phyloP scores from a whole-genome alignment of 331 rosid genomes.

The Quercus tomentella region DNA sequence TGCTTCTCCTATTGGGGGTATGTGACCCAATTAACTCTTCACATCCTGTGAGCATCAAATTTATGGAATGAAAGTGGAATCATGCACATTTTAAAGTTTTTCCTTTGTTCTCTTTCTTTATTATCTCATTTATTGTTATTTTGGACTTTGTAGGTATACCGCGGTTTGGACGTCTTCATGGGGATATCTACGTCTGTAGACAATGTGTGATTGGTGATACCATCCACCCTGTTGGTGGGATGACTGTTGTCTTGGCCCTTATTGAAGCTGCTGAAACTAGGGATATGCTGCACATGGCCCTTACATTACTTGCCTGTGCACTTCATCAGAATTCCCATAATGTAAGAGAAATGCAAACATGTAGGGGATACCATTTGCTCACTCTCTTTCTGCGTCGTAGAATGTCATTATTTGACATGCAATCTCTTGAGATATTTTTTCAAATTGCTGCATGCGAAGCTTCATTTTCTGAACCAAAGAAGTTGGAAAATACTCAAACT shows the following conservation, averaged over 20 bases:
- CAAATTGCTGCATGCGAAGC: constrained; percentile 99
- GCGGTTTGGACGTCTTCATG: constrained; percentile 97
- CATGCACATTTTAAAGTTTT: background rate
- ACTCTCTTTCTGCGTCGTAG: constrained; percentile 86
- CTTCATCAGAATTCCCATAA: constrained; percentile 96
- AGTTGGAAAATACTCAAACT: constrained; percentile 46
- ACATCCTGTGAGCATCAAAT: background rate
- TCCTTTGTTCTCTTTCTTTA: constrained; percentile 4
- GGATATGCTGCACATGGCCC: constrained; percentile 98
- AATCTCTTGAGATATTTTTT: constrained; percentile 91
- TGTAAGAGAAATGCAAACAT: constrained; percentile 90
- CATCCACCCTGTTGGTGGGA: constrained; percentile 85
- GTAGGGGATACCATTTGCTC: constrained; percentile 93
- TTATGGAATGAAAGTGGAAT: background rate
- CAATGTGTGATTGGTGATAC: constrained; percentile 88
- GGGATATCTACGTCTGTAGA: constrained; percentile 77
- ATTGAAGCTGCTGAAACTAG: constrained; percentile 97
- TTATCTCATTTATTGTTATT: constrained; percentile 17
- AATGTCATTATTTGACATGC: constrained; percentile 97
- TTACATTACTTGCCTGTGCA: constrained; percentile 76
- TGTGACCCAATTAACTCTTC: constrained; percentile 34
- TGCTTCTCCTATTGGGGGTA: constrained; percentile 99
- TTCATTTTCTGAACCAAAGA: constrained; percentile 96
- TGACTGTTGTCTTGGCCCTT: constrained; percentile 84
- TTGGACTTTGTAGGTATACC: constrained; percentile 78